Conservation (phyloP, 1,284 basidiomycete genomes). For the Sphaerobolus stellatus region DNA sequence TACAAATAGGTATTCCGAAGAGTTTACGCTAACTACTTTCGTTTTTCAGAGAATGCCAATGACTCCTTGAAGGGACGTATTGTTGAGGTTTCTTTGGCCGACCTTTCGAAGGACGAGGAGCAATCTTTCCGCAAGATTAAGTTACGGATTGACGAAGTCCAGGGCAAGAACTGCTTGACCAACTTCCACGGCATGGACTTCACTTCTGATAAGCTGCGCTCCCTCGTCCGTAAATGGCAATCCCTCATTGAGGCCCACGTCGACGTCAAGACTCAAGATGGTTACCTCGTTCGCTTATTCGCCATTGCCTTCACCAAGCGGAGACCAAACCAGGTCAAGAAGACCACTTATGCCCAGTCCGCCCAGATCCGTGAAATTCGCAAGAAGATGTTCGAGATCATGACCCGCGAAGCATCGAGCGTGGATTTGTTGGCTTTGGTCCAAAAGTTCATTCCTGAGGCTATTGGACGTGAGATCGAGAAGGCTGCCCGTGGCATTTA, state of each 20-base stretch:
- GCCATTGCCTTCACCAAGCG: conserved; percentile 99
- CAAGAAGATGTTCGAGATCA: conserved; percentile 99
- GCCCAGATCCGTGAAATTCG: conserved; percentile 97
- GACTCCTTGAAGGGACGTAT: conserved; percentile 98
- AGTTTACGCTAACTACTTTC: conserved; percentile 14
- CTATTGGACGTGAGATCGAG: conserved; percentile 99
- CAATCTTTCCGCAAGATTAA: conserved; percentile 99
- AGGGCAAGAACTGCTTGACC: conserved; percentile 99
- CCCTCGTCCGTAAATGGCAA: conserved; percentile 99
- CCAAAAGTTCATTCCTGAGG: conserved; percentile 98
- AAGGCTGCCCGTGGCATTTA: conserved; percentile 96
- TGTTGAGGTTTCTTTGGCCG: conserved; percentile 94
- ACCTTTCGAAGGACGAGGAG: conserved; percentile 99
- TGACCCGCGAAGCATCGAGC: conserved; percentile 92
- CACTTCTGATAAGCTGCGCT: conserved; percentile 99
- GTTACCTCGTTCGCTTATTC: conserved; percentile 98
- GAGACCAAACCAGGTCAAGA: conserved; percentile 94
- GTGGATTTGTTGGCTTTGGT: conserved; percentile 98
- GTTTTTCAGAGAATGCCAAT: conserved; percentile 86
- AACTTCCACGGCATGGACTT: conserved; percentile 99
- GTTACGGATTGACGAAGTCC: conserved; percentile 95
- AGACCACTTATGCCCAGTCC: conserved; percentile 98
- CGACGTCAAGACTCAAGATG: conserved; percentile 99
- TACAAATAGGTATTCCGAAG: too few species aligned
- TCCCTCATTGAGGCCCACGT: conserved; percentile 98